Conservation (phyloP, 2,329 filamentous ascomycete species). For the Paecilomyces sp. region DNA sequence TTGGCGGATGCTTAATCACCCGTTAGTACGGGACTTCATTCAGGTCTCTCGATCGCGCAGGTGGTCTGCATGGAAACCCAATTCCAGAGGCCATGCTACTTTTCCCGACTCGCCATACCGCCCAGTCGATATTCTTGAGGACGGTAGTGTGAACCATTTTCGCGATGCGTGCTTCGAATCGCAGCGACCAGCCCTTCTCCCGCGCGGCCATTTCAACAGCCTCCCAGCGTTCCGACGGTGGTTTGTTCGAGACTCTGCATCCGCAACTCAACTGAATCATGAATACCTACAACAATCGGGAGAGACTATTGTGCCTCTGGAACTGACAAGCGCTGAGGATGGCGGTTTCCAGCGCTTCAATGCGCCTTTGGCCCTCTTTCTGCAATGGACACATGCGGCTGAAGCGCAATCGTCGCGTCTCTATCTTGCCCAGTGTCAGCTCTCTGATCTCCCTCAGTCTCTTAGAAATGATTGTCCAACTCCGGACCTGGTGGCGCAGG, state of each 20-base stretch:
- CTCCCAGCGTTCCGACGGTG: constrained; percentile 53
- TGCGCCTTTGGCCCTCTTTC: constrained; percentile 54
- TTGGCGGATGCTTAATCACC: constrained; percentile 5
- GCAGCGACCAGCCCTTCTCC: constrained; percentile 47
- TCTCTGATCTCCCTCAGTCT: constrained; percentile 58
- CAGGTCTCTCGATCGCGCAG: neutral
- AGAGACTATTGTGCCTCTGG: constrained; percentile 50
- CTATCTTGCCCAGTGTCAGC: constrained; percentile 78
- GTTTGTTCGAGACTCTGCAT: constrained; percentile 43
- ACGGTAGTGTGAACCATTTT: constrained; percentile 41
- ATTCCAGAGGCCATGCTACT: constrained; percentile 1
- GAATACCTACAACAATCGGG: constrained; percentile 41
- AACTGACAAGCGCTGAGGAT: constrained; percentile 39
- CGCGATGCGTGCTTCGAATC: constrained; percentile 46
- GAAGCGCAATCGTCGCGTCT: constrained; percentile 37
- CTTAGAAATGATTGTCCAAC: constrained; percentile 61
- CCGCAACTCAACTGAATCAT: constrained; percentile 25
- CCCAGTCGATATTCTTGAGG: constrained; percentile 20
- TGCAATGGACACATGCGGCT: constrained; percentile 42
- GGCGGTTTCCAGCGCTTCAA: constrained; percentile 39
- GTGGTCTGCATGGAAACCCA: neutral
- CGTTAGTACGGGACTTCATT: constrained; percentile 6
- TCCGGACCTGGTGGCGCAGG: constrained; percentile 55
- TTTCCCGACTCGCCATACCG: constrained; percentile 12
- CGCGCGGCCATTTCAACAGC: constrained; percentile 32